Evolutionary conservation across 176 grass and related monocot species (phyloP).

Genomic region (Chloris gayana): DNA sequence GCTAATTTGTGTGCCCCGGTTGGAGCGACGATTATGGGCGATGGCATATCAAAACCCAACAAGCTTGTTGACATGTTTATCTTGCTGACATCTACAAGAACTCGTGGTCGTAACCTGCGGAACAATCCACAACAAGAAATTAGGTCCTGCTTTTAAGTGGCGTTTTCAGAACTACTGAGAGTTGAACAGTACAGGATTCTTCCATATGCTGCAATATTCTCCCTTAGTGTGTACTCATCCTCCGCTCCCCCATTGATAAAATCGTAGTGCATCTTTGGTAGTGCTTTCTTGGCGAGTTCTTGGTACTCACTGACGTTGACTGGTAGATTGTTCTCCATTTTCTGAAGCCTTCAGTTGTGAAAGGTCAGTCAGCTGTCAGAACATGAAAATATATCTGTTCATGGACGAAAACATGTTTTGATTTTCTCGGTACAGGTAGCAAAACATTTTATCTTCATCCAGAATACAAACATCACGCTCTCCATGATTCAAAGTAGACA

Average conservation of each 20-base stretch:
- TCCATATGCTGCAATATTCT: constrained; percentile 75
- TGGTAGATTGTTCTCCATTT: constrained; percentile 69
- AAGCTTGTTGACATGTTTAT: constrained; percentile 81
- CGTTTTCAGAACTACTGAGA: neutral
- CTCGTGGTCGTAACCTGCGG: constrained; percentile 78
- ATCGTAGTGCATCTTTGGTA: constrained; percentile 90
- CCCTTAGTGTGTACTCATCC: constrained; percentile 81
- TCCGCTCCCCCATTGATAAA: constrained; percentile 78
- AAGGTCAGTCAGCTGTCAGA: too few species aligned
- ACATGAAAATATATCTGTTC: too few species aligned
- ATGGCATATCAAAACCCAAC: constrained; percentile 63
- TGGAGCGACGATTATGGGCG: constrained; percentile 79
- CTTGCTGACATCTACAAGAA: constrained; percentile 87
- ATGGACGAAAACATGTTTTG: too few species aligned
- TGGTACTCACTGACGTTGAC: constrained; percentile 74
- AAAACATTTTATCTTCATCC: too few species aligned
- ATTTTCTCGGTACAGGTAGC: too few species aligned
- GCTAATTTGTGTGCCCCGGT: constrained; percentile 69
- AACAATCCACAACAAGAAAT: neutral
- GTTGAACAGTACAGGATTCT: constrained; percentile 62
- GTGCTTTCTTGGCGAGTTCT: constrained; percentile 67
- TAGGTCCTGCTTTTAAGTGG: neutral
- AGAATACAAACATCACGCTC: neutral
- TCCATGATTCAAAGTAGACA: neutral
- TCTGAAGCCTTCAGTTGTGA: constrained; percentile 15